phyloP scores from a whole-genome alignment of 2,329 filamentous ascomycete genomes.

The Clathrospora elynae region DNA sequence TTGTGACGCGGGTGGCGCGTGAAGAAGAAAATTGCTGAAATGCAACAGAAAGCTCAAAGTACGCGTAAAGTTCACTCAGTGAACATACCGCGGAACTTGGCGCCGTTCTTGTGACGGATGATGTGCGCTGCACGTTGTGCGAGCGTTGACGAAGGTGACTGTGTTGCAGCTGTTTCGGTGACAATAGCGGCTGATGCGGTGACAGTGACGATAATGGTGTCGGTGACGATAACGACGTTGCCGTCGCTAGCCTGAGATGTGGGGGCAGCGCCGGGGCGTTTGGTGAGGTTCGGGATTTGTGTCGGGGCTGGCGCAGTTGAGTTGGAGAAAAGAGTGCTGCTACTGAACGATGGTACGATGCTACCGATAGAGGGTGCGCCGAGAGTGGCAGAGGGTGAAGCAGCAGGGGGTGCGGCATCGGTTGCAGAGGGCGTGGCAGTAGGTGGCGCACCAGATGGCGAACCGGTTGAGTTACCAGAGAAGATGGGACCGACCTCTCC shows the following conservation, averaged over 20 bases:
- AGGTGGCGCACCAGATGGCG: constrained; percentile 7
- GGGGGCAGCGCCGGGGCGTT: constrained; percentile 19
- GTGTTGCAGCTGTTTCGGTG: constrained; percentile 6
- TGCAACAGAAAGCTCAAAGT: background rate
- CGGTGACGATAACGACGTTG: constrained; percentile 31
- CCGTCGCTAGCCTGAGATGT: constrained; percentile 10
- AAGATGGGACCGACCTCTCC: constrained; percentile 39
- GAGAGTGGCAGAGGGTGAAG: constrained; percentile 1
- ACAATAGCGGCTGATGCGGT: constrained; percentile 22
- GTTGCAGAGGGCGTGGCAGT: constrained; percentile 5
- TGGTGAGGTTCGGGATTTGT: constrained; percentile 24
- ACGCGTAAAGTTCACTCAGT: background rate
- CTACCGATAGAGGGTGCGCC: background rate
- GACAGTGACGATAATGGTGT: constrained; percentile 36
- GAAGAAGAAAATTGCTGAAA: constrained; percentile 1
- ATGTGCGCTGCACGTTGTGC: constrained; percentile 6
- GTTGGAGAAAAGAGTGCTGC: constrained; percentile 2
- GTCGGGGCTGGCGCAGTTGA: constrained; percentile 13
- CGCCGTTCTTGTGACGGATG: constrained; percentile 22
- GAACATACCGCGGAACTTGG: constrained; percentile 33
- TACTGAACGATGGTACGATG: background rate
- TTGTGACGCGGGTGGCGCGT: background rate
- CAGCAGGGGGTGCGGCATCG: background rate
- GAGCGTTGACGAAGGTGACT: constrained; percentile 5
- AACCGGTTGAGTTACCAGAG: constrained; percentile 16